These are phyloP conservation scores for Mycena chlorophos DNA, from an alignment of 768 basidiomycete species.

Conservation along the genomic window DNA sequence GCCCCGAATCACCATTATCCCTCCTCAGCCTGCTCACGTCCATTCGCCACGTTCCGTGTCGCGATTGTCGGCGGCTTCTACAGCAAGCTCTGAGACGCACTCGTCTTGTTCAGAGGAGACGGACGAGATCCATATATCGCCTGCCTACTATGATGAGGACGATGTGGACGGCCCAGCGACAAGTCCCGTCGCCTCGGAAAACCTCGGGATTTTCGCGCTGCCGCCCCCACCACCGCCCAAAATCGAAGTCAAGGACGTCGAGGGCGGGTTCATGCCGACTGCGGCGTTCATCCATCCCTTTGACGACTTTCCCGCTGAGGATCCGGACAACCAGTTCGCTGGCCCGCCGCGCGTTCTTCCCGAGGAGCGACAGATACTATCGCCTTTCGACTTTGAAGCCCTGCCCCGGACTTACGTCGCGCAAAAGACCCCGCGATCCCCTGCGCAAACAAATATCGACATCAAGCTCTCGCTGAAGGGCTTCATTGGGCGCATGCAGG, in stretches of 20 bases:
- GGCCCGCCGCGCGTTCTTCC: constrained; percentile 31
- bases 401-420: constrained; percentile 35
- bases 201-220: constrained; percentile 13
- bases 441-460: constrained; percentile 1
- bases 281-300: constrained; percentile 54
- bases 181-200: constrained; percentile 26
- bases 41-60: constrained; percentile 22
- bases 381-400: constrained; percentile 52
- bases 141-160: constrained; percentile 43
- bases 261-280: constrained; percentile 36
- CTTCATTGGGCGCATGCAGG: constrained; percentile 44
- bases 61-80: constrained; percentile 24
- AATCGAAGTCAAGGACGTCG: constrained; percentile 15
- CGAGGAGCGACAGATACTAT: constrained; percentile 40
- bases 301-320: constrained; percentile 28
- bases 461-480: constrained; percentile 26
- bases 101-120: constrained; percentile 22
- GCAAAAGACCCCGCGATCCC: constrained; percentile 1
- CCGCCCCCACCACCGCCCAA: not conserved
- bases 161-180: constrained; percentile 35
- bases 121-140: constrained; percentile 42
- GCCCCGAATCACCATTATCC: constrained; percentile 26
- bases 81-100: constrained; percentile 25
- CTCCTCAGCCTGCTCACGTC: constrained; percentile 32
- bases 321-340: constrained; percentile 32